Evolutionary conservation across 805 yeast species (phyloP).

Genomic region (Candida anglica): DNA sequence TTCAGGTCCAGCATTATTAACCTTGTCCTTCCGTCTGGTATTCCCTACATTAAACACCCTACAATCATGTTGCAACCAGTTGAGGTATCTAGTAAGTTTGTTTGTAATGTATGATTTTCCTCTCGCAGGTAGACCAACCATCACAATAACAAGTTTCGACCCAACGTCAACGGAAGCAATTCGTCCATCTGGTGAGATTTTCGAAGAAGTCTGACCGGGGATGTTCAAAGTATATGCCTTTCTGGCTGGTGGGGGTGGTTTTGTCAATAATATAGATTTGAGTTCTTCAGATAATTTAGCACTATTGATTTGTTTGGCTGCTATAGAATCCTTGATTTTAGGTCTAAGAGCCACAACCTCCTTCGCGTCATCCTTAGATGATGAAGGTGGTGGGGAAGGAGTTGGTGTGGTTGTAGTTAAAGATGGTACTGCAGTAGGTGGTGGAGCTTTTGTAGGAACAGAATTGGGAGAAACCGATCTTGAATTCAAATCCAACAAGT

Average conservation of each 20-base stretch:
- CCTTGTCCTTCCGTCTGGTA: slow-evolving; percentile 75
- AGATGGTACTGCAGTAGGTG: background rate
- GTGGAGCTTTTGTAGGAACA: no score
- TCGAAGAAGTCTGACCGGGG: slow-evolving; percentile 85
- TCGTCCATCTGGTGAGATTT: slow-evolving; percentile 71
- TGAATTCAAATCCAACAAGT: slow-evolving; percentile 28
- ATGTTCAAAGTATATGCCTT: slow-evolving; percentile 84
- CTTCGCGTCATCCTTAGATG: background rate
- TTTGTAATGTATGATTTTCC: slow-evolving; percentile 94
- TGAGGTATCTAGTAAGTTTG: slow-evolving; percentile 82
- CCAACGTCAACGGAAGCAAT: slow-evolving; percentile 68
- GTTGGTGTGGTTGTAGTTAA: slow-evolving; percentile 8
- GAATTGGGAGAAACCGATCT: slow-evolving; percentile 17
- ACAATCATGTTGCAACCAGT: slow-evolving; percentile 91
- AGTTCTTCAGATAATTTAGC: slow-evolving; percentile 39
- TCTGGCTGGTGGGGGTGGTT: slow-evolving; percentile 39
- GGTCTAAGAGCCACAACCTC: background rate
- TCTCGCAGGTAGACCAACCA: slow-evolving; percentile 95
- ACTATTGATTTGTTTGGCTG: slow-evolving; percentile 33
- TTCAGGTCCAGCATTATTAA: slow-evolving; percentile 63
- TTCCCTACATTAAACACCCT: slow-evolving; percentile 94
- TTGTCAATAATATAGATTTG: slow-evolving; percentile 29
- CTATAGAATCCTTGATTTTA: slow-evolving; percentile 16
- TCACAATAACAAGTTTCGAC: slow-evolving; percentile 82
- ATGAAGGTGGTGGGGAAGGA: slow-evolving; percentile 3